These are phyloP conservation scores for Sugiyamaella novakii DNA, from an alignment of 1,139 yeast genomes.

Conservation along the genomic window DNA sequence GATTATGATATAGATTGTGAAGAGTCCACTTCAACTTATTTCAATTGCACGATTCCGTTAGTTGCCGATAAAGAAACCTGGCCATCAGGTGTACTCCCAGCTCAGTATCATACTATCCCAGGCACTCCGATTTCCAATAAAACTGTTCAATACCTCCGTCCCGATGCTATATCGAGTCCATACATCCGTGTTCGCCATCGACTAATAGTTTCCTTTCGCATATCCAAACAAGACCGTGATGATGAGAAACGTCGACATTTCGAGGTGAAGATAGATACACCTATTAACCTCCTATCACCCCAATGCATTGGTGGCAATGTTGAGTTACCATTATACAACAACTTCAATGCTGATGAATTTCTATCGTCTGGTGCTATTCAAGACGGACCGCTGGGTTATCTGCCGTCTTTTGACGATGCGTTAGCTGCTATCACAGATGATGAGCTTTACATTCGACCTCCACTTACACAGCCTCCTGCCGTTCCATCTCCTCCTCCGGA, in stretches of 20 bases:
- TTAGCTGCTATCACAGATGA: conserved; percentile 28
- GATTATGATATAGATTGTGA: conserved; percentile 11
- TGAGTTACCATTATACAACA: conserved; percentile 65
- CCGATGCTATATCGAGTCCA: conserved; percentile 68
- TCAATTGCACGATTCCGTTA: conserved; percentile 31
- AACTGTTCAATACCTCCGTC: conserved; percentile 46
- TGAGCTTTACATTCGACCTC: conserved; percentile 18
- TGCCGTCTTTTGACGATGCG: conserved; percentile 41
- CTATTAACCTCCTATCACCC: conserved; percentile 69
- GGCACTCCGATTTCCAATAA: conserved; percentile 20
- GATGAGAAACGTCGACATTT: conserved; percentile 70
- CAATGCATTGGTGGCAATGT: conserved; percentile 68
- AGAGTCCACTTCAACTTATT: conserved; percentile 10
- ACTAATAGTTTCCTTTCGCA: conserved; percentile 74
- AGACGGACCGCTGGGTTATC: conserved; percentile 15
- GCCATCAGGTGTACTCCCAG: conserved; percentile 23
- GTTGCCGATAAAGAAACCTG: conserved; percentile 29
- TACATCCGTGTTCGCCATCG: conserved; percentile 75
- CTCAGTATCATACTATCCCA: conserved; percentile 28
- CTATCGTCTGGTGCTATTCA: neutral
- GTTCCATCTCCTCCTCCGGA: conserved; percentile 30
- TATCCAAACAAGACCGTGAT: conserved; percentile 63
- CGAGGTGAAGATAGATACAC: conserved; percentile 88
- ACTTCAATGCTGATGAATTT: conserved; percentile 5
- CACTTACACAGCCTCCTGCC: conserved; percentile 5